A percentile compares a stretch with the other conserved stretches of the same genome.
Evolutionary conservation across 1,284 basidiomycete species (phyloP).

Genomic region (Fomes fomentarius): DNA sequence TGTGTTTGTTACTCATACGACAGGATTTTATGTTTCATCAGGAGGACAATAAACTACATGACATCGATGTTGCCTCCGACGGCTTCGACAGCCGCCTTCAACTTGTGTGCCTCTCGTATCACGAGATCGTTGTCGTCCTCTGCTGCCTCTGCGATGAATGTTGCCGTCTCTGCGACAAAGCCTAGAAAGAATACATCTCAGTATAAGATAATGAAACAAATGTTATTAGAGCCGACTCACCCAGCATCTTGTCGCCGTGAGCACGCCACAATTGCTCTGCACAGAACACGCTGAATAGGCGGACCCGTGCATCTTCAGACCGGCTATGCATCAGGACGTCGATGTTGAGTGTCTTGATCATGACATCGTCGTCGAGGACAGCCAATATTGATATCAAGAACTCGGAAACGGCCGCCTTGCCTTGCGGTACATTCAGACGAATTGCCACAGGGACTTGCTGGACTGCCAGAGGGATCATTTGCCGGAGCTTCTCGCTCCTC

Average conservation of each 20-base stretch:
- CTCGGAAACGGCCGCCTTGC: constrained; percentile 46
- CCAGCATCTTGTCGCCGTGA: constrained; percentile 73
- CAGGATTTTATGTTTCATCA: too few relatives aligned
- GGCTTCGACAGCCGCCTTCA: constrained; percentile 70
- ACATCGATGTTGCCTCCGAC: constrained; percentile 65
- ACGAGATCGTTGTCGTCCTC: constrained; percentile 85
- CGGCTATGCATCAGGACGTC: constrained; percentile 88
- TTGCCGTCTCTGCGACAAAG: constrained; percentile 75
- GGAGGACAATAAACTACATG: neutral
- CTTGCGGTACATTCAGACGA: constrained; percentile 39
- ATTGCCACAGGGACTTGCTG: constrained; percentile 66
- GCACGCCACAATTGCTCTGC: constrained; percentile 78
- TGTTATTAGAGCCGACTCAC: constrained; percentile 43
- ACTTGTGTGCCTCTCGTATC: constrained; percentile 62
- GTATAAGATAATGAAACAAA: neutral
- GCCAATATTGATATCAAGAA: constrained; percentile 60
- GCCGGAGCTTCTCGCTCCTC: constrained; percentile 79
- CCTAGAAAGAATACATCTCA: constrained; percentile 49
- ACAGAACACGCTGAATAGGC: constrained; percentile 73
- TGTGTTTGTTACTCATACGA: too few relatives aligned
- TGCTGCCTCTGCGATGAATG: constrained; percentile 82
- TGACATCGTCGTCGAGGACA: constrained; percentile 57
- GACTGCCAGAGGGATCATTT: constrained; percentile 61
- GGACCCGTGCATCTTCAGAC: constrained; percentile 70
- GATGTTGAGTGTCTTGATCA: constrained; percentile 83